Base-by-base conservation (phyloP, 2,329 filamentous ascomycete genomes). In the Colletotrichum liriopes region DNA sequence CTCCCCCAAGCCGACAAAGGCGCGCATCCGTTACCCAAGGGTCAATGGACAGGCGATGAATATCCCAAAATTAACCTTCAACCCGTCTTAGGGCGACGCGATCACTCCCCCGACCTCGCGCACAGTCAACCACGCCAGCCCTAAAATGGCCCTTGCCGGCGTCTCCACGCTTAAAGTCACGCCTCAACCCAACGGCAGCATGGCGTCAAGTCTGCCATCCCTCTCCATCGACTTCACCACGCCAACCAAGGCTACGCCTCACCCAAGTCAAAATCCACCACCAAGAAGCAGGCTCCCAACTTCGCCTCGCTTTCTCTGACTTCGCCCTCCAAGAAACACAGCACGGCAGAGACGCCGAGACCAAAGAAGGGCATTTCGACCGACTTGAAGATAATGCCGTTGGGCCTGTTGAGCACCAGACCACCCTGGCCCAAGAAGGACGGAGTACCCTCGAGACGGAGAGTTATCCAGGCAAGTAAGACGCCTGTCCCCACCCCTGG, bases 371-470 rank as follows among this genome's bases (percentile, higher is more conserved):
- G 59, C 47, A 20, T 37, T 14, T 37, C 37, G 7, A 32, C 16
- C 5, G 43, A 35, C 20, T 18, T 56, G 12, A 35, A 52, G 16
- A 52, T 39, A 23, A 18, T 54, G 18, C 51, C 69, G 12, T n/a
- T n/a, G 35, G 60, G 16, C 16, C 35, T 8, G n/a, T 39, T 23
- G 16, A 26, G n/a, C n/a, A 8, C 61, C 35, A 55, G 65, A 54
- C 66, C 67, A 1, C 62, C 67, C 7, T 70, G 64, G 0, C 68
- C 68, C 26, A 71, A 62, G 51, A 72, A 72, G 65, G 65, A n/a
- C n/a, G n/a, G n/a, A n/a, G n/a, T n/a, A n/a, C n/a, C n/a, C n/a
- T n/a, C n/a, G n/a, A n/a, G n/a, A n/a, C n/a, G n/a, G n/a, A n/a
- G n/a, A n/a, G n/a, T n/a, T n/a, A n/a, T n/a, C n/a, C n/a, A n/a